Base-by-base conservation (phyloP, 305 asterid genomes). In the Fraxinus baroniana region DNA sequence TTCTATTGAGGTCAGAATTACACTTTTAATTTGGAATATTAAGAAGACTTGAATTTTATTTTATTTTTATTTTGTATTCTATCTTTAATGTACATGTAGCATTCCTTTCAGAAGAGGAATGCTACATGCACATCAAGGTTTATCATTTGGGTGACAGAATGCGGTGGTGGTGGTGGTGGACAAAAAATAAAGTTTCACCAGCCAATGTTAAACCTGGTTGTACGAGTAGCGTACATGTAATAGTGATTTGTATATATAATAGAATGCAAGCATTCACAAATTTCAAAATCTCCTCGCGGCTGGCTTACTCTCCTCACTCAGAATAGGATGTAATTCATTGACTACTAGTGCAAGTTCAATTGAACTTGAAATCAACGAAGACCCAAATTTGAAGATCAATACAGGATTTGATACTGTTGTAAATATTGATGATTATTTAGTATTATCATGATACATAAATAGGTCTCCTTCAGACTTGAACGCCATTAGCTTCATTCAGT, bases 221-320 rank as follows among this genome's bases (percentile, higher is more conserved):
- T 44, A 10, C 52, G 4, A 44, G 52, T 44, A 2, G n/a, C 3
- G 12, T 41, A 44, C 13, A 12, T 44, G 17, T 12, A 44, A 44
- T 44, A 74, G 75, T 33, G 32, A 74, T 84, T 81, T 44, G 52
- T 44, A 44, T 44, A 44, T 39, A 39, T 39, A 39, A 39, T 39
- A 44, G 52, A 44, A 44, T 13, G 18, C 60, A 49, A 15, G 60
- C 60, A 4, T 15, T 13, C 60, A 49, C 60, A 15, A 49, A 18
- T 49, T 49, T 15, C 20, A 49, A 17, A 49, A 49, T 49, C 17
- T 17, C 18, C 60, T 49, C 60, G 4, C 60, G 20, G 60, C 7
- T 49, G 60, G 60, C 20, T 49, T 49, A 3, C 18, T 46, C 2
- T 49, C 60, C 4, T 20, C 60, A 49, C 60, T 49, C 6, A 49